Evolutionary conservation across 106 monocot species (phyloP).

Genomic region (Dendrobium officinale): DNA sequence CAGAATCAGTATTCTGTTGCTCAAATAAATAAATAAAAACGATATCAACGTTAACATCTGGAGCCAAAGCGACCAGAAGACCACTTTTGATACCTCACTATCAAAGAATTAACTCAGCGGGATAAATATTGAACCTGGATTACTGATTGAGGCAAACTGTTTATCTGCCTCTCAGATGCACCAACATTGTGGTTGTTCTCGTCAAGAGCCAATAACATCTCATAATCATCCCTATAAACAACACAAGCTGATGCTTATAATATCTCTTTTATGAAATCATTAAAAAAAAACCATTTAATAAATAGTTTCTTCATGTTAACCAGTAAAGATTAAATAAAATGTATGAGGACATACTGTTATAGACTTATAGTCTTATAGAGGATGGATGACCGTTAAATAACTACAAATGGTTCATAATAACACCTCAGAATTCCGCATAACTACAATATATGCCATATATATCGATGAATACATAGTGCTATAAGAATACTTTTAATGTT

Average conservation of each 20-base stretch:
- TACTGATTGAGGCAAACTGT: slow-evolving; percentile 69
- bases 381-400: no score
- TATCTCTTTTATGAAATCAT: background rate
- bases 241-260: background rate
- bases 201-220: slow-evolving; percentile 78
- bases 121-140: slow-evolving; percentile 45
- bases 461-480: no score
- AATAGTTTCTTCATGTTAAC: no score
- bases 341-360: no score
- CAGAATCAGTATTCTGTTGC: slow-evolving; percentile 25
- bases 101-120: background rate
- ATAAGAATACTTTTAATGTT: no score
- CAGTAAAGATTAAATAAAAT: no score
- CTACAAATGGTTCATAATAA: no score
- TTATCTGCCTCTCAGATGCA: slow-evolving; percentile 72
- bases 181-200: slow-evolving; percentile 68
- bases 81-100: background rate
- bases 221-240: slow-evolving; percentile 68
- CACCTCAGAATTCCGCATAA: no score
- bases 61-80: background rate
- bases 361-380: no score
- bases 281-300: background rate
- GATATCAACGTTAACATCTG: background rate
- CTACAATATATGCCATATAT: no score
- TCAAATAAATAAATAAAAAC: background rate